phyloP scores from a whole-genome alignment of 176 grass and related monocot species.

The Pharus latifolius region DNA sequence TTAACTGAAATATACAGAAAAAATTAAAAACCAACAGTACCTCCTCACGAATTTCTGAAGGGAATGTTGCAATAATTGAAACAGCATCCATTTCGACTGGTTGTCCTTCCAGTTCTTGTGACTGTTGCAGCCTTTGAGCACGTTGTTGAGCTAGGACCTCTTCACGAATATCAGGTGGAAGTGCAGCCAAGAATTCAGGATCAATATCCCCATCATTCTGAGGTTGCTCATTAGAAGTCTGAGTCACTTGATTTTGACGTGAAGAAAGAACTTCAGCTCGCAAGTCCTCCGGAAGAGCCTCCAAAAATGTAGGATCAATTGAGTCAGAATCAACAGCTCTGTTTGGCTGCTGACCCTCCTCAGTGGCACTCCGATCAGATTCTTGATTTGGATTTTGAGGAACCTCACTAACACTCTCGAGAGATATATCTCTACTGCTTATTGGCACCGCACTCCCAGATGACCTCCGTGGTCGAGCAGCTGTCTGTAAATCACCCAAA shows the following conservation, averaged over 20 bases:
- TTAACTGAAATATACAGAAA: background rate
- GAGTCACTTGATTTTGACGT: constrained; percentile 84
- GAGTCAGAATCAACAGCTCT: constrained; percentile 44
- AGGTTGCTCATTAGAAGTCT: constrained; percentile 61
- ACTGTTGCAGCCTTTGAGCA: constrained; percentile 73
- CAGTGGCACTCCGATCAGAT: constrained; percentile 39
- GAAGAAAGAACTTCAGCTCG: constrained; percentile 92
- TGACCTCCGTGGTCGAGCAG: constrained; percentile 44
- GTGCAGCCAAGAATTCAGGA: constrained; percentile 98
- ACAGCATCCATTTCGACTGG: constrained; percentile 98
- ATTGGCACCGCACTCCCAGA: constrained; percentile 41
- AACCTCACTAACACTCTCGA: constrained; percentile 80
- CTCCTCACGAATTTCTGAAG: constrained; percentile 96
- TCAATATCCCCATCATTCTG: constrained; percentile 89
- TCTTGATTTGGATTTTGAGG: constrained; percentile 62
- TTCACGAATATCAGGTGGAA: constrained; percentile 94
- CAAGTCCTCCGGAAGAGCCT: constrained; percentile 93
- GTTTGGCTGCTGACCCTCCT: constrained; percentile 44
- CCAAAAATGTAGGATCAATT: constrained; percentile 98
- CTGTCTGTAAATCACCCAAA: constrained; percentile 50
- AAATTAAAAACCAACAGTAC: constrained; percentile 30
- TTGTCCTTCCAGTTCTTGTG: constrained; percentile 91
- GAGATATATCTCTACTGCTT: constrained; percentile 42
- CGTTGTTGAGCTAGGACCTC: constrained; percentile 94
- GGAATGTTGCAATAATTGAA: constrained; percentile 97